Conservation (phyloP, 2,329 filamentous ascomycete species). For the Aspergillus aculeatinus region DNA sequence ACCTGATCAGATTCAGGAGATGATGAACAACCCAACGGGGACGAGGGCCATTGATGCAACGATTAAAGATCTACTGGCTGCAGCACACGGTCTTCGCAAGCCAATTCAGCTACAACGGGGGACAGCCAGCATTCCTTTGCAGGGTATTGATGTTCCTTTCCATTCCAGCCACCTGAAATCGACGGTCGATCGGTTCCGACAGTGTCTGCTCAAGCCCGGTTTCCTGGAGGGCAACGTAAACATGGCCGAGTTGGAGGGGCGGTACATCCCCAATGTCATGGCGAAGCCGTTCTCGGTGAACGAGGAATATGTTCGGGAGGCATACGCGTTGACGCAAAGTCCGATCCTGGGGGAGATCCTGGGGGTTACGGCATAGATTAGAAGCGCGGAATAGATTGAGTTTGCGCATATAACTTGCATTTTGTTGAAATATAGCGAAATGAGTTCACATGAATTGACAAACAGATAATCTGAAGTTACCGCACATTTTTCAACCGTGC, state of each 20-base stretch:
- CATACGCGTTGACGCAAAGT: slow-evolving; percentile 76
- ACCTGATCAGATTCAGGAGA: background rate
- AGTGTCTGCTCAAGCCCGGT: slow-evolving; percentile 61
- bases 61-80: slow-evolving; percentile 59
- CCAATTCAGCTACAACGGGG: slow-evolving; percentile 86
- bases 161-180: slow-evolving; percentile 94
- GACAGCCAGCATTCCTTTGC: slow-evolving; percentile 92
- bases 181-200: slow-evolving; percentile 95
- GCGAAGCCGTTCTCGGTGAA: slow-evolving; percentile 89
- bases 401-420: too few species aligned
- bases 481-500: too few species aligned
- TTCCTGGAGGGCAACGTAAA: slow-evolving; percentile 65
- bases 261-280: slow-evolving; percentile 97
- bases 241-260: slow-evolving; percentile 87
- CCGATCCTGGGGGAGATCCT: slow-evolving; percentile 18
- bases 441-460: too few species aligned
- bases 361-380: background rate
- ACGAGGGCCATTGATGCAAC: slow-evolving; percentile 1
- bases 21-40: background rate
- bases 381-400: background rate
- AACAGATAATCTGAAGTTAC: too few species aligned
- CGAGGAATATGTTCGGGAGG: slow-evolving; percentile 97
- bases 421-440: too few species aligned
- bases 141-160: slow-evolving; percentile 87
- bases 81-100: slow-evolving; percentile 67